These are phyloP conservation scores for Haplosporangium gracile DNA, from an alignment of 192 early-diverging fungal species.

Conservation along the genomic window DNA sequence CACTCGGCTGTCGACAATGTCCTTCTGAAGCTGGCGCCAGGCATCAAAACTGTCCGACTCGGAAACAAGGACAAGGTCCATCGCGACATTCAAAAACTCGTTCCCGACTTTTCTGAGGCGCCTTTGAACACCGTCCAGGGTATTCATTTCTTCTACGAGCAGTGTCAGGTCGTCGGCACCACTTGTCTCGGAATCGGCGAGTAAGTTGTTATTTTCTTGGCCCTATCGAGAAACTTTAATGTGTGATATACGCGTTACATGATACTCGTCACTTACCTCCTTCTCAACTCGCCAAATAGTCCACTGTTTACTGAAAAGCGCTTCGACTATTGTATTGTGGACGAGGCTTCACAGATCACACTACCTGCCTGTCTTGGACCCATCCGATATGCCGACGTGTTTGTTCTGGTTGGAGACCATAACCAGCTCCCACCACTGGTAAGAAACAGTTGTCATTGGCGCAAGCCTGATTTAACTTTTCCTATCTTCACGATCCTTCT, in stretches of 20 bases:
- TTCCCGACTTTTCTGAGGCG: slow-evolving; percentile 34
- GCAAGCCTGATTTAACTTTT: background rate
- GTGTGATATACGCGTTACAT: background rate
- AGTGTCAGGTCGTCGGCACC: slow-evolving; percentile 81
- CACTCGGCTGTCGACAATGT: slow-evolving; percentile 96
- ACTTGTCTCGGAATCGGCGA: slow-evolving; percentile 92
- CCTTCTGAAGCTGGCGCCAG: slow-evolving; percentile 84
- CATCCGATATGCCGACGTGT: slow-evolving; percentile 80
- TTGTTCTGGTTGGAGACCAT: slow-evolving; percentile 96
- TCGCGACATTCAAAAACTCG: slow-evolving; percentile 19
- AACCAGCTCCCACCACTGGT: slow-evolving; percentile 96
- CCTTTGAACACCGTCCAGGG: slow-evolving; percentile 69
- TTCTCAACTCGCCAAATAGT: slow-evolving; percentile 49
- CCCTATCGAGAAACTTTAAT: background rate
- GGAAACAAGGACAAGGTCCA: slow-evolving; percentile 74
- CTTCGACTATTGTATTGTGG: slow-evolving; percentile 98
- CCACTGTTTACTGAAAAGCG: slow-evolving; percentile 76
- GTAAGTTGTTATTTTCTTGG: slow-evolving; percentile 55
- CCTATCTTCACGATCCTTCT: background rate
- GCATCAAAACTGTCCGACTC: slow-evolving; percentile 79
- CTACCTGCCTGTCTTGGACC: slow-evolving; percentile 93
- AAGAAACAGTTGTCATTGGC: background rate
- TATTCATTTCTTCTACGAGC: slow-evolving; percentile 71
- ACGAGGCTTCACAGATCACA: slow-evolving; percentile 96
- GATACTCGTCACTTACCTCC: background rate